Base-by-base conservation (phyloP, 2,329 filamentous ascomycete species). In the Blastomyces gilchristii region DNA sequence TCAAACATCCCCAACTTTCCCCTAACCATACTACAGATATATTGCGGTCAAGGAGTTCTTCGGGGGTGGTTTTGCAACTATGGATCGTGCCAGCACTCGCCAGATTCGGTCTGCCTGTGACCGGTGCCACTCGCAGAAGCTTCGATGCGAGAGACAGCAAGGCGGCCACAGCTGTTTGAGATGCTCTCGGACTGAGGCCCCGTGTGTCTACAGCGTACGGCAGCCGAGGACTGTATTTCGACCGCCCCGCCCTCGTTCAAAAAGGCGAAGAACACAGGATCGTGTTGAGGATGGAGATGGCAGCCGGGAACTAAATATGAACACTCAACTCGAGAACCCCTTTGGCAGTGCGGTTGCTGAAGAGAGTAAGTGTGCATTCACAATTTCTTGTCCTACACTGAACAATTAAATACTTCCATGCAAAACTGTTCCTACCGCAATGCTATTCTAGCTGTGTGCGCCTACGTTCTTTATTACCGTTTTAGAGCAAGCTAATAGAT, bases 81-180 rank as follows among this genome's bases (percentile, higher is more conserved):
- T 58, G 54, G 54, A 12, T 22, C 34, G 22, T 14, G 37, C 16
- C 0, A 22, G 14, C n/a, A 22, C 28, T 16, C 54, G 34, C 11
- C 54, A 43, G 54, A 43, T 58, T 11, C 22, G 54, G n/a, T 18
- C 39, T 28, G 37, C 57, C 16, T 58, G 57, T 47, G 57, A 47
- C 39, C 22, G 57, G 41, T 58, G 57, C 39, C 39, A 45, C n/a
- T 18, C 41, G 39, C 57, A 47, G 12, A 58, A 58, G n/a, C 57
- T 58, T 58, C 57, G 57, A 34, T 58, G 57, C 39, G 57, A 58
- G 16, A 58, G 39, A n/a, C 39, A 14, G 14, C 41, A 45, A 45
- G 41, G 25, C 25, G 37, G 47, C 8, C 25, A 34, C 12, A 28
- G 57, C 22, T 58, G 37, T 34, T 28, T 47, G 16, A 58, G 54